Conservation (phyloP, 108 stramenopile genomes). For the Pseudonitzschia multistriata region DNA sequence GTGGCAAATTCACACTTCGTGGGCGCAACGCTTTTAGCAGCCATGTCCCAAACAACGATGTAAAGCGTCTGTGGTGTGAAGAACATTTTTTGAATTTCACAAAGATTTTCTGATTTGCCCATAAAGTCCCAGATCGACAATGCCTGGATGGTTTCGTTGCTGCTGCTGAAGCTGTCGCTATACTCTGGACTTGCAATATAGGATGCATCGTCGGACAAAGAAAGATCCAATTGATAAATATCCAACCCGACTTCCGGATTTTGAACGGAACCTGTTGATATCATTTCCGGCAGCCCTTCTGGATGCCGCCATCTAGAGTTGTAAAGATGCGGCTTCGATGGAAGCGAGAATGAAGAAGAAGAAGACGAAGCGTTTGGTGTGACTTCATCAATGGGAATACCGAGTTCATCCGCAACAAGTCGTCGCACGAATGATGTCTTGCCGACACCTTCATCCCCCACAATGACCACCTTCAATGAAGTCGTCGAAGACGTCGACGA, state of each 20-base stretch:
- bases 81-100: constrained; percentile 9
- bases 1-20: not conserved
- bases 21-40: not conserved
- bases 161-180: not conserved
- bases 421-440: constrained; percentile 6
- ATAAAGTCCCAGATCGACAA: constrained; percentile 6
- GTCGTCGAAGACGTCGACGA: not conserved
- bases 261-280: not conserved
- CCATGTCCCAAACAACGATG: constrained; percentile 10
- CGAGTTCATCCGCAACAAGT: constrained; percentile 2
- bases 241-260: not conserved
- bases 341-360: not conserved
- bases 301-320: not conserved
- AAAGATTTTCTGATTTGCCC: constrained; percentile 1
- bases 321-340: not conserved
- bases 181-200: not conserved
- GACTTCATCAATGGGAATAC: not conserved
- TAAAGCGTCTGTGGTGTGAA: constrained; percentile 10
- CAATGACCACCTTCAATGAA: constrained; percentile 1
- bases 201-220: not conserved
- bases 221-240: constrained; percentile 3
- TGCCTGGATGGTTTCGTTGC: not conserved
- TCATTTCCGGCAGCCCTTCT: not conserved
- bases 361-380: not conserved
- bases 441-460: constrained; percentile 9